A percentile compares a stretch with the other conserved stretches of the same genome.
Conservation (phyloP, 2,329 filamentous ascomycete species). For the Neonectria sp. region DNA sequence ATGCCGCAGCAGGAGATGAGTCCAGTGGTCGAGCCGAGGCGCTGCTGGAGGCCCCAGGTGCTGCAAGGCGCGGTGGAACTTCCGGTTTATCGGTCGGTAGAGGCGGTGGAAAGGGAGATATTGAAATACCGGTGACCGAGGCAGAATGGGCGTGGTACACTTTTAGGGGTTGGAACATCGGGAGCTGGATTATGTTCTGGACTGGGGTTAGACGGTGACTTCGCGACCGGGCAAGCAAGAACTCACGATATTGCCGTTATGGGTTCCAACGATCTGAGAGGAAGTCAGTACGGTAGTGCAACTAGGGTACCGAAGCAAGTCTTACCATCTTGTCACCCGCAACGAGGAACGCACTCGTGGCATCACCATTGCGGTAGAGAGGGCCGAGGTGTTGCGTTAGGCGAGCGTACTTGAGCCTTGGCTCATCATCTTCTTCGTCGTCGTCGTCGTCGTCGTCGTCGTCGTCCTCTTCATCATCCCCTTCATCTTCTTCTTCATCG, state of each 20-base stretch:
- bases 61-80: conserved; percentile 52
- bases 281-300: conserved; percentile 35
- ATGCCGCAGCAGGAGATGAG: conserved; percentile 64
- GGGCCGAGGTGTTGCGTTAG: conserved; percentile 84
- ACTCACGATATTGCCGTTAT: conserved; percentile 95
- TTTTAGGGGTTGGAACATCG: conserved; percentile 84
- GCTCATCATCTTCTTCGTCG: conserved; percentile 93
- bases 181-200: conserved; percentile 88
- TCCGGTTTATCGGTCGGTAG: conserved; percentile 63
- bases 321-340: conserved; percentile 96
- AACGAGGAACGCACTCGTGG: conserved; percentile 91
- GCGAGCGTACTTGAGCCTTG: conserved; percentile 91
- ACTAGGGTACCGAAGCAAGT: not conserved
- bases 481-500: conserved; percentile 49
- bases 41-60: conserved; percentile 54
- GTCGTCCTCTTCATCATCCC: conserved; percentile 63
- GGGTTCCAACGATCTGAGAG: conserved; percentile 87
- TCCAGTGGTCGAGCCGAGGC: conserved; percentile 51
- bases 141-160: conserved; percentile 95
- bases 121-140: conserved; percentile 89
- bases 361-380: conserved; percentile 95
- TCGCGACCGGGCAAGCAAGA: not conserved
- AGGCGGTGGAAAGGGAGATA: conserved; percentile 84
- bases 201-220: conserved; percentile 45
- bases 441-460: conserved; percentile 79